These are phyloP conservation scores for Misopates orontium DNA, from an alignment of 257 asterid species.

Conservation along the genomic window DNA sequence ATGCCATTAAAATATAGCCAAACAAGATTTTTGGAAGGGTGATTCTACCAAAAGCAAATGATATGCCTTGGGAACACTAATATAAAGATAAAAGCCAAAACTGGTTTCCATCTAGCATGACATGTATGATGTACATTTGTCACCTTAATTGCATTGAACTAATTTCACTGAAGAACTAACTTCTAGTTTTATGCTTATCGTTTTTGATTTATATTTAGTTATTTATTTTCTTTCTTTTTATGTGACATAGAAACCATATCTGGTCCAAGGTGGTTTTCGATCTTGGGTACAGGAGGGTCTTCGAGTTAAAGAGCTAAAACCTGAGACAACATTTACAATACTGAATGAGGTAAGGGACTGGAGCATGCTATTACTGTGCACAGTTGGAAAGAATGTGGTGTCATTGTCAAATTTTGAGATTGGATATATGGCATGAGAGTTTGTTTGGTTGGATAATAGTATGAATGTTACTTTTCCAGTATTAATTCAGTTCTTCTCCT, in stretches of 20 bases:
- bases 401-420: too few species aligned
- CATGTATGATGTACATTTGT: not conserved
- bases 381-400: not conserved
- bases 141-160: too few species aligned
- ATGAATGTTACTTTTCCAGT: too few species aligned
- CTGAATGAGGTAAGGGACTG: slow-evolving; percentile 61
- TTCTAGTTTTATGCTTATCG: too few species aligned
- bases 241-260: slow-evolving; percentile 63
- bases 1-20: not conserved
- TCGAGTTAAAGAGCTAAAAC: slow-evolving; percentile 70
- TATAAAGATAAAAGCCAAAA: not conserved
- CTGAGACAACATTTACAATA: slow-evolving; percentile 79
- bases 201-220: too few species aligned
- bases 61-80: not conserved
- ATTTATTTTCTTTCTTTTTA: slow-evolving; percentile 2
- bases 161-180: too few species aligned
- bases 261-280: slow-evolving; percentile 82
- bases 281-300: slow-evolving; percentile 80
- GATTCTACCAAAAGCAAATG: not conserved
- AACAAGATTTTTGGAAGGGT: not conserved
- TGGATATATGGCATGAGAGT: too few species aligned
- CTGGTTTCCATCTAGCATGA: not conserved
- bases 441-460: too few species aligned
- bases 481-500: too few species aligned
- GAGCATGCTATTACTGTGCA: not conserved